phyloP scores from a whole-genome alignment of 164 flowering plant species.

The Stephania japonica region DNA sequence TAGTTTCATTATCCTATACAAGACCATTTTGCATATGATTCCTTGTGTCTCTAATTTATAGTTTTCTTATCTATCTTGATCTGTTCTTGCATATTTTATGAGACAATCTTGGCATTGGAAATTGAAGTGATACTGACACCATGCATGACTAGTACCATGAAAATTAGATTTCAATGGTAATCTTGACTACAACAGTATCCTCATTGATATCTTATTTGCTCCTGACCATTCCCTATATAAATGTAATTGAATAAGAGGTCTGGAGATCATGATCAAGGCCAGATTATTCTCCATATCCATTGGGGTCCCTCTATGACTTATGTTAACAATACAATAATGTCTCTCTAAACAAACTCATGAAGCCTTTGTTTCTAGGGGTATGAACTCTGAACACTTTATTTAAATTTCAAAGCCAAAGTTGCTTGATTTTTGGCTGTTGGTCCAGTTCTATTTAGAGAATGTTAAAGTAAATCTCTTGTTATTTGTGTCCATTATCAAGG shows the following conservation, averaged over 20 bases:
- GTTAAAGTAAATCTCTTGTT: no score
- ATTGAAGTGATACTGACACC: background rate
- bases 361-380: no score
- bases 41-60: background rate
- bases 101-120: background rate
- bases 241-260: background rate
- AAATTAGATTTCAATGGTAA: background rate
- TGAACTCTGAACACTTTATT: no score
- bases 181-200: background rate
- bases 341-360: no score
- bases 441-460: no score
- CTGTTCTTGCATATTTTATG: background rate
- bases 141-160: background rate
- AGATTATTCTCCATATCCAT: no score
- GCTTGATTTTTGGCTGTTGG: no score
- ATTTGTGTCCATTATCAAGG: no score
- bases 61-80: background rate
- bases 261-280: background rate
- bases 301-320: no score
- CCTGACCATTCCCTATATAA: background rate
- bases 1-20: slow-evolving; percentile 15
- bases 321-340: no score
- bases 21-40: slow-evolving; percentile 7
- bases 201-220: background rate
- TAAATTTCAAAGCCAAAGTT: no score